Evolutionary conservation across 495 filamentous ascomycete species (phyloP).

Genomic region (Lasiosphaeris hirsuta): DNA sequence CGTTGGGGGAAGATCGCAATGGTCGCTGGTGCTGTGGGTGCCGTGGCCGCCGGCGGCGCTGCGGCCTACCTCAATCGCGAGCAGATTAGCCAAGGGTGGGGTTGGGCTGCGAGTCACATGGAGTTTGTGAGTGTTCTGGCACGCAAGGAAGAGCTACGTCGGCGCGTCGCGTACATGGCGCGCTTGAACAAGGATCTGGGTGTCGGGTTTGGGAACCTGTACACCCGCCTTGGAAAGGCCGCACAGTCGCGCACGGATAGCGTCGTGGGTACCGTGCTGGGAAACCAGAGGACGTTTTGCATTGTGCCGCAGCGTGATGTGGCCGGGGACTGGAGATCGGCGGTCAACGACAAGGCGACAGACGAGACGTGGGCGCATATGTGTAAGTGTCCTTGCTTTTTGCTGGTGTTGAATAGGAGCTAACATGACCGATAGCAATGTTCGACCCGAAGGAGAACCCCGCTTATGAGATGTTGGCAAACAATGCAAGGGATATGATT

Average conservation of each 20-base stretch:
- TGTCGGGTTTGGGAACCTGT: constrained; percentile 75
- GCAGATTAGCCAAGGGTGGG: constrained; percentile 64
- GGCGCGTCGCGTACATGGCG: constrained; percentile 58
- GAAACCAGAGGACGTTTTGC: constrained; percentile 75
- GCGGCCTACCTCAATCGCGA: constrained; percentile 83
- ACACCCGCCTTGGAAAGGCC: constrained; percentile 73
- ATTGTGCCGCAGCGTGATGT: constrained; percentile 59
- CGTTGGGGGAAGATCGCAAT: constrained; percentile 79
- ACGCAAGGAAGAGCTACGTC: constrained; percentile 69
- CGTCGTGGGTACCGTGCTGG: constrained; percentile 50
- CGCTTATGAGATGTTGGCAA: constrained; percentile 65
- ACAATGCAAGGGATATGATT: constrained; percentile 63
- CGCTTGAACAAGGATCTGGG: constrained; percentile 51
- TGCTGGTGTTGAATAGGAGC: constrained; percentile 1
- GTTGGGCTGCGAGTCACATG: constrained; percentile 87
- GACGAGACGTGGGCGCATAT: constrained; percentile 85
- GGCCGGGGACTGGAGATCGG: constrained; percentile 57
- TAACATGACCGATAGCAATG: constrained; percentile 54
- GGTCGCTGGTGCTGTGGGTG: constrained; percentile 75
- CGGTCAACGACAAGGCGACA: constrained; percentile 69
- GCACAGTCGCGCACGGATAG: constrained; percentile 44
- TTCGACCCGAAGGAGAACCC: constrained; percentile 79
- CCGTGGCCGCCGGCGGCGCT: constrained; percentile 80
- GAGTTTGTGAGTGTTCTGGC: constrained; percentile 90
- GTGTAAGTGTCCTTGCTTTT: constrained; percentile 39